Percentiles rank a stretch among this genome's conserved stretches.
Conservation (phyloP, 495 filamentous ascomycete species). For the Glarea lozoyensis region DNA sequence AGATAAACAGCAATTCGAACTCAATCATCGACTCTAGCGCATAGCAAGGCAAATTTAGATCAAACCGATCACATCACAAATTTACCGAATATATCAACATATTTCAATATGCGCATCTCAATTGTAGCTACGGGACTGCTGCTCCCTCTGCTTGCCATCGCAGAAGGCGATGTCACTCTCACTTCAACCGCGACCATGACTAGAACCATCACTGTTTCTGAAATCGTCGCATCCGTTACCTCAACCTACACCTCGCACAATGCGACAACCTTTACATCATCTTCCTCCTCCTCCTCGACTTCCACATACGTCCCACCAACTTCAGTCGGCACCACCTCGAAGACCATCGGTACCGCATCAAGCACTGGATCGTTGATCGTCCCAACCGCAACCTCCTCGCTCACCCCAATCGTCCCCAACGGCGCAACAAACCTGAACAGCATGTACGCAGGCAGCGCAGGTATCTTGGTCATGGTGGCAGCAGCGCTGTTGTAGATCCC, state of each 20-base stretch:
- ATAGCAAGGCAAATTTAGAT: constrained; percentile 2
- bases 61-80: not conserved
- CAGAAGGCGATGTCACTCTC: constrained; percentile 26
- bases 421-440: constrained; percentile 27
- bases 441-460: constrained; percentile 30
- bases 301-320: constrained; percentile 19
- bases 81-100: constrained; percentile 5
- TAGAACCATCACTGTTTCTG: constrained; percentile 39
- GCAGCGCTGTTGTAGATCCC: constrained; percentile 33
- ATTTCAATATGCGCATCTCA: constrained; percentile 28
- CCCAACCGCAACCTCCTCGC: not conserved
- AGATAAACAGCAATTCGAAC: constrained; percentile 1
- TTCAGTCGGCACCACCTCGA: constrained; percentile 16
- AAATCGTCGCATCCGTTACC: constrained; percentile 25
- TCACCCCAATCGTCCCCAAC: constrained; percentile 24
- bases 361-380: not conserved
- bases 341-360: constrained; percentile 4
- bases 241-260: constrained; percentile 21
- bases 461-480: constrained; percentile 34
- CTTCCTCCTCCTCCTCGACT: constrained; percentile 16
- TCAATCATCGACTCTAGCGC: not conserved
- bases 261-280: constrained; percentile 22
- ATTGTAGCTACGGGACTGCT: constrained; percentile 31
- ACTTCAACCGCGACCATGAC: constrained; percentile 43
- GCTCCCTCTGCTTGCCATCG: constrained; percentile 32